Evolutionary conservation across 163 green algal genomes (phyloP), one percentile per base, ranked within the genome.

Genomic region (Volvox carteri): DNA sequence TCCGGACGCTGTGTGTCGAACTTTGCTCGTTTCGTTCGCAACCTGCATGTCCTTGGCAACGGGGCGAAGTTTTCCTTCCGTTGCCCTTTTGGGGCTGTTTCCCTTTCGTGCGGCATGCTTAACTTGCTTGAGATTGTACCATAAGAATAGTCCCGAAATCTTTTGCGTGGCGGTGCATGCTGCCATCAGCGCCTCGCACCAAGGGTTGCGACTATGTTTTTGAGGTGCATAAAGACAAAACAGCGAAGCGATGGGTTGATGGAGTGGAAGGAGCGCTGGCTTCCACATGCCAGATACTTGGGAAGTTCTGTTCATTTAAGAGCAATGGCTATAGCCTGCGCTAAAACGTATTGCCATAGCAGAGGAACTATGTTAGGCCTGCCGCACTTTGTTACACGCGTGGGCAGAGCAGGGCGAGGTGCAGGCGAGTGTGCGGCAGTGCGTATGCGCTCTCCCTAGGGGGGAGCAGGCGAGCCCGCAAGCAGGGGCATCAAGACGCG

Each of bases 91-190:
- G 4, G 33, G 42, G 62, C 7, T 21, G 72, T 80, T 80, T 44
- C 73, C 41, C 18, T 80, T 50, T 80, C 73, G 73, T 65, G 73
- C 73, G 73, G 73, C 42, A 80, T 28, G 33, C 46, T 75, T 75
- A 48, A 75, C 30, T 56, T 58, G 54, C 42, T 65, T 65, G 44
- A 42, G 41, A 44, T 33, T 80, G 73, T 79, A 60, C 46, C 44
- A 60, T 60, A 80, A 42, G 33, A 37, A 28, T 78, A 78, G 73
- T 80, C 73, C 73, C 19, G 9, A 58, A 58, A 77, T 56, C 70
- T 78, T 78, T 80, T 60, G 73, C 44, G 21, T 80, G 44, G 73
- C 73, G 73, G 25, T 65, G 73, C 70, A 78, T 78, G 70, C 21
- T 78, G 21, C 44, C 21, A 54, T 48, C 65, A 75, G 65, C 65